A percentile compares a stretch with the other conserved stretches of the same genome.
These are phyloP conservation scores for Triadica sebifera DNA, from an alignment of 345 rosid species.

Conservation along the genomic window DNA sequence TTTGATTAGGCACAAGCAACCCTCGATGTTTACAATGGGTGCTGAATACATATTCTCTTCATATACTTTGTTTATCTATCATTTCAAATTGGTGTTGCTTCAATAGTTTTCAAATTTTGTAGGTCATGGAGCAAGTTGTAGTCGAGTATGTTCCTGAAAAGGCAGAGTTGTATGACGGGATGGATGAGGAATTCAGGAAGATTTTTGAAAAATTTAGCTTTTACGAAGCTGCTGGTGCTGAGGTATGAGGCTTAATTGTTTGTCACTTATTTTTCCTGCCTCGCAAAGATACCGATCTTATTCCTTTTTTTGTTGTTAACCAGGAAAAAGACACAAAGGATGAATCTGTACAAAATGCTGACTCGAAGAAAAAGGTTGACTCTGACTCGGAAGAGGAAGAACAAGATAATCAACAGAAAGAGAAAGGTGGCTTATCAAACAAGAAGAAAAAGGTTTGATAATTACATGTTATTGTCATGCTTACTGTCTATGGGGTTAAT, in stretches of 20 bases:
- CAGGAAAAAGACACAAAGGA: conserved; percentile 65
- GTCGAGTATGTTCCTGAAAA: conserved; percentile 91
- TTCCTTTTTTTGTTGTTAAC: neutral
- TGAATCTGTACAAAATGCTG: conserved; percentile 61
- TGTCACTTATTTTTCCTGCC: neutral
- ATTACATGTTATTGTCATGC: conserved; percentile 3
- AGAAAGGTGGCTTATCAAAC: conserved; percentile 72
- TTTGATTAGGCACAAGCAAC: no score
- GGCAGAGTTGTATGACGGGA: conserved; percentile 72
- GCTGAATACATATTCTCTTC: neutral
- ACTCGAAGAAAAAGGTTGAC: conserved; percentile 55
- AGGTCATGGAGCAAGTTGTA: conserved; percentile 64
- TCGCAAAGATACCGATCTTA: neutral
- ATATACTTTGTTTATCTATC: neutral
- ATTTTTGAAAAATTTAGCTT: conserved; percentile 83
- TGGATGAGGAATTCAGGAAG: conserved; percentile 75
- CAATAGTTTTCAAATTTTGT: conserved; percentile 1
- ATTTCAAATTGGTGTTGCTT: neutral
- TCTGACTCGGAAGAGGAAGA: conserved; percentile 84
- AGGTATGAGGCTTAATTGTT: conserved; percentile 42
- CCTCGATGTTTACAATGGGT: neutral
- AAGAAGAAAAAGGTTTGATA: conserved; percentile 73
- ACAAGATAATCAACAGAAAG: conserved; percentile 63
- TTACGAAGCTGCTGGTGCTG: conserved; percentile 46
- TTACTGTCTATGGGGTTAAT: neutral